These are phyloP conservation scores for Amanita subjunquillea DNA, from an alignment of 768 basidiomycete genomes.

Conservation along the genomic window DNA sequence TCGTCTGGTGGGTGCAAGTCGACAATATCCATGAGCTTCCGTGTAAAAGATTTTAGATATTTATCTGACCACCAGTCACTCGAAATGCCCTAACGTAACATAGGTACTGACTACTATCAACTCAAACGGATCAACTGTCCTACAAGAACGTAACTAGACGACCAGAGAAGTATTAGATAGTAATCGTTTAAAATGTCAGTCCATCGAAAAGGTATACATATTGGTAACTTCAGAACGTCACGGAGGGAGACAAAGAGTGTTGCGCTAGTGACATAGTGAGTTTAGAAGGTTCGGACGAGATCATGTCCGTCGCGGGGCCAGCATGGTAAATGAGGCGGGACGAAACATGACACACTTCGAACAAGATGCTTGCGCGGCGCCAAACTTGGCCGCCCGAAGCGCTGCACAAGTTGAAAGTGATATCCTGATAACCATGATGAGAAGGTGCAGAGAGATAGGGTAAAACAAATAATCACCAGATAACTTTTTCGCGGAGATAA, in stretches of 20 bases:
- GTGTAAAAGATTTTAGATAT: too few species aligned
- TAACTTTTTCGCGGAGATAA: not conserved
- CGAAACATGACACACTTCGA: conserved; percentile 53
- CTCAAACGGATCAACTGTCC: not conserved
- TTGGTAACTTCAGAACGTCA: not conserved
- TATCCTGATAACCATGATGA: not conserved
- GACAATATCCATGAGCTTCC: conserved; percentile 28
- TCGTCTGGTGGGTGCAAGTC: conserved; percentile 78
- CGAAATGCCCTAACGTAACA: too few species aligned
- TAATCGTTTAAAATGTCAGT: conserved; percentile 3
- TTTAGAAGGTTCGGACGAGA: conserved; percentile 35
- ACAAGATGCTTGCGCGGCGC: conserved; percentile 36
- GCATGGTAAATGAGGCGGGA: conserved; percentile 38
- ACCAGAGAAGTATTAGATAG: not conserved
- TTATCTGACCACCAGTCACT: too few species aligned
- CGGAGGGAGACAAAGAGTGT: not conserved
- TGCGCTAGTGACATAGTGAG: conserved; percentile 8
- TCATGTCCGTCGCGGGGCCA: conserved; percentile 61
- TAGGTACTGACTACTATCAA: not conserved
- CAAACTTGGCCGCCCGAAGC: conserved; percentile 14
- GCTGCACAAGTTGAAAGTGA: conserved; percentile 1
- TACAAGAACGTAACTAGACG: not conserved
- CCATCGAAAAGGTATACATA: conserved; percentile 1
- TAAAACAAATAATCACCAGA: not conserved
- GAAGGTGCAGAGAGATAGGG: not conserved